Percentiles rank a stretch among this genome's conserved stretches.
Evolutionary conservation across 1,284 basidiomycete species (phyloP).

Genomic region (Anthracocystis walkeri): DNA sequence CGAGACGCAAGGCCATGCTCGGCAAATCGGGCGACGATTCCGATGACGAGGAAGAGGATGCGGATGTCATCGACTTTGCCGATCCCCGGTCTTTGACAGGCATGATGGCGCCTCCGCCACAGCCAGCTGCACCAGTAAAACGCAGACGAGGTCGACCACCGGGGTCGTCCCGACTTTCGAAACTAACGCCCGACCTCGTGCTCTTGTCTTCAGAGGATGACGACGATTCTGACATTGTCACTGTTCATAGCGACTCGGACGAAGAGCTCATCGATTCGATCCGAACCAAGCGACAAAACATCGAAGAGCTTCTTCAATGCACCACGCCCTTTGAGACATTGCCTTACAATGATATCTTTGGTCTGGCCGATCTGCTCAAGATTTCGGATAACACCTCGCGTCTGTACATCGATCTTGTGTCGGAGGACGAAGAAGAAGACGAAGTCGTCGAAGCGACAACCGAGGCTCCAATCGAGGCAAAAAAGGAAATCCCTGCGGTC

Average conservation of each 20-base stretch:
- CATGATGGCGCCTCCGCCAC: not conserved
- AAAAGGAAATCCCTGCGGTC: not conserved
- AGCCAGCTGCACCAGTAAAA: not conserved
- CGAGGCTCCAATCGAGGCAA: too few relatives aligned
- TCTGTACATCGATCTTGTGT: slow-evolving; percentile 43
- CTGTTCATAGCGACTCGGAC: slow-evolving; percentile 41
- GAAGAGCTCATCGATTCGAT: slow-evolving; percentile 39
- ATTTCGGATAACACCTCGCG: slow-evolving; percentile 21
- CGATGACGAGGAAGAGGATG: slow-evolving; percentile 26
- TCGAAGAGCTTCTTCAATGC: slow-evolving; percentile 39
- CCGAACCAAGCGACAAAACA: slow-evolving; percentile 38
- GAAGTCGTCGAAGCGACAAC: too few relatives aligned
- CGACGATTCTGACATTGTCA: slow-evolving; percentile 33
- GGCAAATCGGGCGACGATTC: slow-evolving; percentile 10
- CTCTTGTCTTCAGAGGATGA: slow-evolving; percentile 32
- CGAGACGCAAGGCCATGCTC: slow-evolving; percentile 35
- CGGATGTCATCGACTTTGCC: slow-evolving; percentile 42
- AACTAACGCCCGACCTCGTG: slow-evolving; percentile 2
- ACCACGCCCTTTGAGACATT: slow-evolving; percentile 44
- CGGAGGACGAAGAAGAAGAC: slow-evolving; percentile 28
- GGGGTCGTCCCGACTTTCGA: not conserved
- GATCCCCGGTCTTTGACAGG: slow-evolving; percentile 13
- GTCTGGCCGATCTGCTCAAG: slow-evolving; percentile 39
- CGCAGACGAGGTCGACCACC: not conserved
- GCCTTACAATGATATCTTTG: slow-evolving; percentile 48